Evolutionary conservation across 345 rosid species (phyloP), one percentile per base, ranked within the genome.

Genomic region (Eucalyptus shirleyi): DNA sequence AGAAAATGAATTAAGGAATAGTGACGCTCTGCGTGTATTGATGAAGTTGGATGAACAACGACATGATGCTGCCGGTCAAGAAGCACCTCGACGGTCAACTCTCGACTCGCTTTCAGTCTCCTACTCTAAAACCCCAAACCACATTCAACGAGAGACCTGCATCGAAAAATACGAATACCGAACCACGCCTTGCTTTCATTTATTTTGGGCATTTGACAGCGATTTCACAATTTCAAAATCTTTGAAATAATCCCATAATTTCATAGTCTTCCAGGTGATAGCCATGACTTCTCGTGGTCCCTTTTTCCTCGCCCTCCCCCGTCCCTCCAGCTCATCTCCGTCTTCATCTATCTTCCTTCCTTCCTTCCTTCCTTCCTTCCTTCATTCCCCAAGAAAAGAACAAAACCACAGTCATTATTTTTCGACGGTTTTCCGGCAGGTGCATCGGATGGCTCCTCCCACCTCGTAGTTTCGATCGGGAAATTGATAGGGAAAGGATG

Each of bases 1-100:
- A 34, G 26, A 19, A 10, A 72, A 37, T 1, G 42, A 72, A 19
- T 19, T 72, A 10, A 37, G 45, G 28, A 72, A 37, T 12, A 18
- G 19, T 0, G 26, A 34, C 45, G 10, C 45, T 2, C 23, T 15
- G 0, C 12, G 0, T 7, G 23, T 34, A 3, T 32, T 3, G 4
- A 69, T 34, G 42, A 69, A 34, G 24, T 18, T 34, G 44, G 81
- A 34, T 10, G 42, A 1, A 18, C 4, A 3, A 9, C 2, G 23
- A 8, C 23, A 18, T 0, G 37, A n/a, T n/a, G 37, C 37, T 65
- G 3, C 11, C 1, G 3, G 11, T n/a, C 40, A 30, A 62, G 69
- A 30, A 30, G 69, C 32, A 28, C 18, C 17, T 3, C 14, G 34
- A 30, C 4, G 5, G 34, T 14, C 69, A 62, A 62, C 3, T 7